Percentiles rank a stretch among this genome's conserved stretches.
Conservation (phyloP, 352 stramenopile genomes). For the Phytopythium litorale region DNA sequence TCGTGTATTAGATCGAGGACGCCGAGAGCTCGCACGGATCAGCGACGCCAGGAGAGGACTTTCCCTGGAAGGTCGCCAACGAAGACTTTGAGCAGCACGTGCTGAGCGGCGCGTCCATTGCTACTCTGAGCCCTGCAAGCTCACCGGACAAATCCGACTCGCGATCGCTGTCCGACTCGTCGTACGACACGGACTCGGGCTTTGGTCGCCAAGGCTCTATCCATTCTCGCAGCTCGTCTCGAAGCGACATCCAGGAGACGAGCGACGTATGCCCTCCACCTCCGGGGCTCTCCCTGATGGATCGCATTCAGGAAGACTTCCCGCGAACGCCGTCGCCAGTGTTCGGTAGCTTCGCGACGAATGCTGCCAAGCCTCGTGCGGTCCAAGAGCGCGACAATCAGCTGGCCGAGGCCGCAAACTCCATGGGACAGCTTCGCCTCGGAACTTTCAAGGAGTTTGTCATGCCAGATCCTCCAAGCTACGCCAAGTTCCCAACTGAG, state of each 20-base stretch:
- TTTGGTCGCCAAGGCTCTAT: constrained; percentile 18
- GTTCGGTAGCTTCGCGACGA: constrained; percentile 24
- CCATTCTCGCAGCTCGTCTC: constrained; percentile 14
- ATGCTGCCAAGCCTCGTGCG: not conserved
- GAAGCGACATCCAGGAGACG: constrained; percentile 15
- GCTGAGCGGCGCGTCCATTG: not conserved
- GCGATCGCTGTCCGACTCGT: constrained; percentile 15
- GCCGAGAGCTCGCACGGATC: not conserved
- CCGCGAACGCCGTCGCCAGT: constrained; percentile 61
- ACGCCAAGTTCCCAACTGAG: not conserved
- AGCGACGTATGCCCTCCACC: constrained; percentile 17
- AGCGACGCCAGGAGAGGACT: not conserved
- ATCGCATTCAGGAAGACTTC: constrained; percentile 81
- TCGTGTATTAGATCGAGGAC: not conserved
- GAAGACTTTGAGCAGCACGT: constrained; percentile 23
- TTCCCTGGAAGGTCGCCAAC: constrained; percentile 31
- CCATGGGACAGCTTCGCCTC: constrained; percentile 23
- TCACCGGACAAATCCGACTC: constrained; percentile 31
- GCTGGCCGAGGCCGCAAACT: not conserved
- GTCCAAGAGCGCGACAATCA: constrained; percentile 1
- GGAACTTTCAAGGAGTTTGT: constrained; percentile 14
- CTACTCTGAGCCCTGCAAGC: constrained; percentile 16
- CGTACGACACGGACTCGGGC: constrained; percentile 15
- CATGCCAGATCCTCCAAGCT: constrained; percentile 1
- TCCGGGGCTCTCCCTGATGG: constrained; percentile 54